Evolutionary conservation across 805 yeast species (phyloP).

Genomic region (Helenozyma rhizophorensis): DNA sequence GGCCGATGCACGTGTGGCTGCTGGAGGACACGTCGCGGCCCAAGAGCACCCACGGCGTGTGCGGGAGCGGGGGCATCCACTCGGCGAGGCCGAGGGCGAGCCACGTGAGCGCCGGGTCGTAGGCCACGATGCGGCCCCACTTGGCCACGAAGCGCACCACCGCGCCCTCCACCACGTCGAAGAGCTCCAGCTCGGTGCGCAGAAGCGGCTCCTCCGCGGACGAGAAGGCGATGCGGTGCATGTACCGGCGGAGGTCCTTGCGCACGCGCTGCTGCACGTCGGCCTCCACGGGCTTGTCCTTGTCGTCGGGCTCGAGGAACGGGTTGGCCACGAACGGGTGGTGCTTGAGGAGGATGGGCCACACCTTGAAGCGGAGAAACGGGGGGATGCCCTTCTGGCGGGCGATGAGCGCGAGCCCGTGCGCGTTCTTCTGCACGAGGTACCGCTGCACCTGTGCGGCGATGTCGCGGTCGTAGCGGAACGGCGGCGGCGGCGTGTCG

Average conservation of each 20-base stretch:
- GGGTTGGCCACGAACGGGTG: conserved; percentile 86
- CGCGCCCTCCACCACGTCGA: conserved; percentile 54
- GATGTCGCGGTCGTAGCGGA: conserved; percentile 41
- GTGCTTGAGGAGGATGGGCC: conserved; percentile 78
- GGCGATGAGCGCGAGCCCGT: conserved; percentile 74
- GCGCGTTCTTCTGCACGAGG: conserved; percentile 57
- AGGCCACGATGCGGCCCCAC: conserved; percentile 76
- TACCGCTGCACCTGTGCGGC: conserved; percentile 53
- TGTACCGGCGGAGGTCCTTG: conserved; percentile 59
- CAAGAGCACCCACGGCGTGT: conserved; percentile 50
- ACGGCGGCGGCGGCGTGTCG: conserved; percentile 11
- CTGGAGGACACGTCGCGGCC: conserved; percentile 42
- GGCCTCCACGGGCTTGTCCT: conserved; percentile 8
- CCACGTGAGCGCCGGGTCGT: conserved; percentile 84
- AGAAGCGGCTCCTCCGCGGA: conserved; percentile 24
- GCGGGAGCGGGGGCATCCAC: conserved; percentile 71
- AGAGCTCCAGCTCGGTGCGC: conserved; percentile 48
- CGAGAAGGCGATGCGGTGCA: conserved; percentile 40
- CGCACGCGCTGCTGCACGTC: conserved; percentile 33
- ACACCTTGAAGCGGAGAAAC: conserved; percentile 64
- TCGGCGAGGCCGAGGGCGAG: conserved; percentile 83
- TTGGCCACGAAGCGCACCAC: conserved; percentile 61
- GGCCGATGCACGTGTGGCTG: conserved; percentile 27
- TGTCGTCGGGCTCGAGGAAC: conserved; percentile 56
- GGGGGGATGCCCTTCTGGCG: conserved; percentile 87